phyloP scores from a whole-genome alignment of 352 stramenopile species.

The Blastocystis sp. region DNA sequence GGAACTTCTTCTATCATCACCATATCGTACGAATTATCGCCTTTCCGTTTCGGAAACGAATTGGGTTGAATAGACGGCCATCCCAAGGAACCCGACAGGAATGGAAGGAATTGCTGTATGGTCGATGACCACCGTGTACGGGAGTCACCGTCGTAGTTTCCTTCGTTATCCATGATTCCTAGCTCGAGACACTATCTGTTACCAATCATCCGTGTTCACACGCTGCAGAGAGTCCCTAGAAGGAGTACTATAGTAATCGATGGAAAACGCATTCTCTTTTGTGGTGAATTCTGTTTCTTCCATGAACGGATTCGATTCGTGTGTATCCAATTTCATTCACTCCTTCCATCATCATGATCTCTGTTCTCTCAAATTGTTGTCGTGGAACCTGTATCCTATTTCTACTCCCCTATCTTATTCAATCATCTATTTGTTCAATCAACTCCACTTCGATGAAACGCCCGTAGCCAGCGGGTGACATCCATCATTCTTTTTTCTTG shows the following conservation, averaged over 20 bases:
- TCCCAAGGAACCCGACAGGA: not conserved
- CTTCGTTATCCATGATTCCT: not conserved
- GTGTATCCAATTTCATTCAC: too few species aligned
- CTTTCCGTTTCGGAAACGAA: not conserved
- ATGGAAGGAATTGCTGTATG: not conserved
- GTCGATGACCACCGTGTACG: not conserved
- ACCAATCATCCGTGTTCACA: not conserved
- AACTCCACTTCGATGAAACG: not conserved
- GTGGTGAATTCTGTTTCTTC: too few species aligned
- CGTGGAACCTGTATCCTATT: too few species aligned
- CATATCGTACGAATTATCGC: not conserved
- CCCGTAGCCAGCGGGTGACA: not conserved
- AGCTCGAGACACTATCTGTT: not conserved
- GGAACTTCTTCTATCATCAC: not conserved
- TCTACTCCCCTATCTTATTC: too few species aligned
- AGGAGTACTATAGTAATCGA: too few species aligned
- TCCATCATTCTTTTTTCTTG: not conserved
- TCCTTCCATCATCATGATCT: too few species aligned
- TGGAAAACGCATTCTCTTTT: too few species aligned
- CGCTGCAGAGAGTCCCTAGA: too few species aligned
- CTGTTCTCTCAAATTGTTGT: too few species aligned
- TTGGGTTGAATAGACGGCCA: not conserved
- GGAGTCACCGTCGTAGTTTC: not conserved
- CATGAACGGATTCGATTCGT: too few species aligned
- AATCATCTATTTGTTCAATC: too few species aligned